These are phyloP conservation scores for Cardiospermum halicacabum DNA, from an alignment of 345 rosid genomes.

Conservation along the genomic window DNA sequence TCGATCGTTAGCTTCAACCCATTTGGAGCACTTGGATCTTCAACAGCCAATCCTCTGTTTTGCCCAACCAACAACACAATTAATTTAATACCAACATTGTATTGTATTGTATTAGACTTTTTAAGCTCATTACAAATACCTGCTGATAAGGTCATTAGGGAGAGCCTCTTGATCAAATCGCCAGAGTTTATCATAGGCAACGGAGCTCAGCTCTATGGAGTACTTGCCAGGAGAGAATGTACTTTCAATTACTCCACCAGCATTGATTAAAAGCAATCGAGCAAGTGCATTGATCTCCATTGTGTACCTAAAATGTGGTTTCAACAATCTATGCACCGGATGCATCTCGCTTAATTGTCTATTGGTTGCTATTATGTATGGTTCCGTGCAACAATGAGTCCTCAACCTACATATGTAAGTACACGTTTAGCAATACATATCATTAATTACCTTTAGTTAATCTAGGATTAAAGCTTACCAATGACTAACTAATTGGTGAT, in stretches of 20 bases:
- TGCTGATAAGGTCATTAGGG: neutral
- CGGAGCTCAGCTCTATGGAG: neutral
- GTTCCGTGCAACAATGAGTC: neutral
- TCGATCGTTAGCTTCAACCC: conserved; percentile 27
- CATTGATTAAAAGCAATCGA: neutral
- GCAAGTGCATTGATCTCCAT: neutral
- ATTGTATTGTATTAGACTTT: too few relatives aligned
- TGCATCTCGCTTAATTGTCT: neutral
- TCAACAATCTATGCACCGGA: neutral
- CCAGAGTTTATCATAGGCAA: neutral
- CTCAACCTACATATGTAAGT: neutral
- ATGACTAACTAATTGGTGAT: conserved; percentile 67
- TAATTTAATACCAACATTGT: too few relatives aligned
- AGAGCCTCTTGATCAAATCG: neutral
- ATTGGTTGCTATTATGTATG: neutral
- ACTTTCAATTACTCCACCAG: conserved; percentile 3
- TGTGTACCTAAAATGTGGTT: neutral
- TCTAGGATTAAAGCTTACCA: conserved; percentile 33
- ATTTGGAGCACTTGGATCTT: conserved; percentile 18
- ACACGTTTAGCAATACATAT: neutral
- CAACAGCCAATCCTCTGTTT: neutral
- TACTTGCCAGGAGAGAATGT: conserved; percentile 11
- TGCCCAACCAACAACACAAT: neutral
- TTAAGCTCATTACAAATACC: too few relatives aligned
- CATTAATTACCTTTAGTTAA: neutral